Evolutionary conservation across 2,329 filamentous ascomycete genomes (phyloP).

Genomic region (Nothophoma quercina): DNA sequence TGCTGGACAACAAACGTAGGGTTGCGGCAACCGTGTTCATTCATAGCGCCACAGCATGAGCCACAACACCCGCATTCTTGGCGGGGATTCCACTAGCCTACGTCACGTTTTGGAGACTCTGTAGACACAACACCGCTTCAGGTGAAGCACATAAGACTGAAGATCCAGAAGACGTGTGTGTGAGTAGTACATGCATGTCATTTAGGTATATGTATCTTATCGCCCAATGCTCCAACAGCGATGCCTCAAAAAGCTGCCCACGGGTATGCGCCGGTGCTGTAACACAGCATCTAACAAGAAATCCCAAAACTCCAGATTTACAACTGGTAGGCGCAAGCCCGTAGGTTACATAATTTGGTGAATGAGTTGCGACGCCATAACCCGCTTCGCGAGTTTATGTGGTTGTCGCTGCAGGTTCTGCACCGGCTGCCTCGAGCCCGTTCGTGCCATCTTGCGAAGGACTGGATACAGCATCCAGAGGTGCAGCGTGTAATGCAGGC

Average conservation of each 20-base stretch:
- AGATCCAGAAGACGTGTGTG: not conserved
- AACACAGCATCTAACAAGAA: conserved; percentile 17
- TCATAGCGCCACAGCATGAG: conserved; percentile 32
- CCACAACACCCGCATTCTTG: conserved; percentile 25
- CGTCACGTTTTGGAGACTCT: no score
- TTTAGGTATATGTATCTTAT: conserved; percentile 30
- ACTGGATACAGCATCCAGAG: conserved; percentile 72
- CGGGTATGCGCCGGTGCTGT: conserved; percentile 26
- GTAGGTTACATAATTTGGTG: conserved; percentile 7
- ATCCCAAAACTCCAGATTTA: conserved; percentile 20
- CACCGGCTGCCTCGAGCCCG: conserved; percentile 26
- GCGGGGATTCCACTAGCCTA: conserved; percentile 10
- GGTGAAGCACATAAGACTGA: no score
- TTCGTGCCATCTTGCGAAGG: conserved; percentile 40
- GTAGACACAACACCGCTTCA: no score
- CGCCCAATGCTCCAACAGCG: conserved; percentile 25
- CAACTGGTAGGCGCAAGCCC: conserved; percentile 17
- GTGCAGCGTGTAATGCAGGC: conserved; percentile 87
- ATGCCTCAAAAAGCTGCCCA: conserved; percentile 22
- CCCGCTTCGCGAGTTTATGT: conserved; percentile 2
- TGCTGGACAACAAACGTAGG: conserved; percentile 33
- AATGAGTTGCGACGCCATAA: not conserved
- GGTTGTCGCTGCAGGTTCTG: conserved; percentile 27
- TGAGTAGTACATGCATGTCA: conserved; percentile 13
- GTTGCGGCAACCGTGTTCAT: conserved; percentile 43